Evolutionary conservation across 2,329 filamentous ascomycete genomes (phyloP).

Genomic region (Cryphonectria japonica): DNA sequence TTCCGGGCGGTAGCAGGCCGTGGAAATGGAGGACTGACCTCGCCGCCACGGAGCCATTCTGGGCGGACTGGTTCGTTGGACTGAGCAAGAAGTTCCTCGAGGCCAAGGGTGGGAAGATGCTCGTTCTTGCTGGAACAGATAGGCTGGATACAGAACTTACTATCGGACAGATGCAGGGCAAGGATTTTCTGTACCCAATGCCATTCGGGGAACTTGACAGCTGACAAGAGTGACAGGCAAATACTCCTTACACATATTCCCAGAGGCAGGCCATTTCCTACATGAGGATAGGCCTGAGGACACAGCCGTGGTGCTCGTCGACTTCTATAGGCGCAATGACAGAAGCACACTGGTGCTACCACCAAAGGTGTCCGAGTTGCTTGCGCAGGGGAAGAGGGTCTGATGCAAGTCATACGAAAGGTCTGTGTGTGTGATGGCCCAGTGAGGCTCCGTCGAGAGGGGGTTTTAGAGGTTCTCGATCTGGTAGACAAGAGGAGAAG

Average conservation of each 20-base stretch:
- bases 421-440: too few relatives aligned
- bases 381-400: slow-evolving; percentile 65
- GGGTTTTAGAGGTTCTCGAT: neutral
- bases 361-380: slow-evolving; percentile 82
- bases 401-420: slow-evolving; percentile 34
- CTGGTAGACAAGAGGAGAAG: neutral
- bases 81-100: slow-evolving; percentile 86
- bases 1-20: slow-evolving; percentile 42
- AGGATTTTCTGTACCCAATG: slow-evolving; percentile 30
- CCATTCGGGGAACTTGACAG: slow-evolving; percentile 15
- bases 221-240: slow-evolving; percentile 61
- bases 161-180: slow-evolving; percentile 97
- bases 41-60: slow-evolving; percentile 82
- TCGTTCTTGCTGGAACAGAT: slow-evolving; percentile 88
- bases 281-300: slow-evolving; percentile 94
- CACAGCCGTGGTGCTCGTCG: slow-evolving; percentile 80
- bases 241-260: slow-evolving; percentile 93
- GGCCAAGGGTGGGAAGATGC: slow-evolving; percentile 79
- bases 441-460: neutral
- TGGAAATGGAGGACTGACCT: slow-evolving; percentile 91
- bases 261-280: slow-evolving; percentile 93
- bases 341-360: slow-evolving; percentile 82
- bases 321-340: slow-evolving; percentile 93
- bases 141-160: slow-evolving; percentile 88
- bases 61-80: slow-evolving; percentile 91